These are phyloP conservation scores for Musa balbisiana DNA, from an alignment of 202 grass and related monocot genomes.

Conservation along the genomic window DNA sequence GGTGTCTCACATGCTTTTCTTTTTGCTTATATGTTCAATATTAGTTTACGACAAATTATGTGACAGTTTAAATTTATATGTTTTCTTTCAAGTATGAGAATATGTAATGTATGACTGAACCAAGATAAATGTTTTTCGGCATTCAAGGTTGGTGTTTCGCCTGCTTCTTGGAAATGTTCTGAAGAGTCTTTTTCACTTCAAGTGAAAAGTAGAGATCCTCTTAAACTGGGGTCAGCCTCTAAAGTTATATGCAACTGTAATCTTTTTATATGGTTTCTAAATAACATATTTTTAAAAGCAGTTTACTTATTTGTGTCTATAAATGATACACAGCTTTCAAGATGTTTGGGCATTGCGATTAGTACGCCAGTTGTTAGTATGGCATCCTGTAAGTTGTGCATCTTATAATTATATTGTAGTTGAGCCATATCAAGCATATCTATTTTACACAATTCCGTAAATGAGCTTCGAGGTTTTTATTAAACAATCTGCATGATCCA, in stretches of 20 bases:
- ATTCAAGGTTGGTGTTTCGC: conserved; percentile 40
- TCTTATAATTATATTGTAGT: neutral
- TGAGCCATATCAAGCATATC: neutral
- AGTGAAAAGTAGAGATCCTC: conserved; percentile 92
- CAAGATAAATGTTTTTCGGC: conserved; percentile 7
- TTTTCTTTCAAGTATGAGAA: neutral
- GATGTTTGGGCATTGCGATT: conserved; percentile 76
- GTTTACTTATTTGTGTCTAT: conserved; percentile 22
- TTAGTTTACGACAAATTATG: neutral
- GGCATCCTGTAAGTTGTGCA: conserved; percentile 75
- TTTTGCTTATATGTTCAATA: too few relatives aligned
- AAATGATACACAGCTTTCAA: conserved; percentile 53
- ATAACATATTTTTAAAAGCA: conserved; percentile 3
- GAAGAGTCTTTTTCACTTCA: conserved; percentile 92
- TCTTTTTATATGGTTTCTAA: neutral
- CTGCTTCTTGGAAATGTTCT: conserved; percentile 96
- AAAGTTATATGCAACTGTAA: conserved; percentile 12
- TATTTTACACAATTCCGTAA: neutral
- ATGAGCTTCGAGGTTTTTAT: neutral
- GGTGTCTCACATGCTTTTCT: too few relatives aligned
- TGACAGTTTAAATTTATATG: neutral
- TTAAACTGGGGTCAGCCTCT: conserved; percentile 65
- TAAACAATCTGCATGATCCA: neutral
- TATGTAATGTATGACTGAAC: conserved; percentile 1
- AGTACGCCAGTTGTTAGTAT: conserved; percentile 72